Evolutionary conservation across 1,284 basidiomycete genomes (phyloP).

Genomic region (Pyrrhoderma noxium): DNA sequence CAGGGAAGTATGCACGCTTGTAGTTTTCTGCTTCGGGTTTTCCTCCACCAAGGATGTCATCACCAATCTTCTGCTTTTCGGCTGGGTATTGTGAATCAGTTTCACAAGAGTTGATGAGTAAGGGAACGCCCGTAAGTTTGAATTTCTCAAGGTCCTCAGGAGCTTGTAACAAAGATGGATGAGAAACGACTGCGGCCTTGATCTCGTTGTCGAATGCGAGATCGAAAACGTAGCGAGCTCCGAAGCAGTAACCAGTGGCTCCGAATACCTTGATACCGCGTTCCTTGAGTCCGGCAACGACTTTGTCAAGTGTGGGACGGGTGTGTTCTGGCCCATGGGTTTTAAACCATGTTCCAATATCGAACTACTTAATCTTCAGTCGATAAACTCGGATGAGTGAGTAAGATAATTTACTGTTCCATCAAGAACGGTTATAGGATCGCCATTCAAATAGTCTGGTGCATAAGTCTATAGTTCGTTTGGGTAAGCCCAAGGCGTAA

Average conservation of each 20-base stretch:
- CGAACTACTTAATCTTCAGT: conserved; percentile 25
- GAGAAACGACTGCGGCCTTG: conserved; percentile 48
- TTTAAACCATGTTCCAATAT: conserved; percentile 42
- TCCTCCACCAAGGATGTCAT: conserved; percentile 47
- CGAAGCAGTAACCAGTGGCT: conserved; percentile 66
- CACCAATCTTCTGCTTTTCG: conserved; percentile 40
- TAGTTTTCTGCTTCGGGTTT: conserved; percentile 47
- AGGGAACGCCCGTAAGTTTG: conserved; percentile 39
- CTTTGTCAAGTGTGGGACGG: conserved; percentile 48
- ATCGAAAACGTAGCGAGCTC: conserved; percentile 59
- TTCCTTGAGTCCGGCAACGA: conserved; percentile 48
- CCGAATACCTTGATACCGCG: conserved; percentile 52
- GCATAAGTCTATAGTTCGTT: conserved; percentile 36
- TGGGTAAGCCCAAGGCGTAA: background rate
- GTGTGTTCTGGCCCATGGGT: conserved; percentile 41
- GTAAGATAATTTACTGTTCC: conserved; percentile 28
- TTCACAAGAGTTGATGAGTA: conserved; percentile 59
- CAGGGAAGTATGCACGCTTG: conserved; percentile 47
- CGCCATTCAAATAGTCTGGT: conserved; percentile 56
- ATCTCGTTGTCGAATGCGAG: conserved; percentile 62
- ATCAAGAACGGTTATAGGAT: conserved; percentile 38
- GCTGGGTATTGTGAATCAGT: conserved; percentile 43
- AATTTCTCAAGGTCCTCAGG: conserved; percentile 62
- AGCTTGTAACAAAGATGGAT: conserved; percentile 61
- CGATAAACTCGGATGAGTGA: conserved; percentile 8